Evolutionary conservation across 2,329 filamentous ascomycete genomes (phyloP), one percentile per base, ranked within the genome.

Genomic region (Paecilomyces dactylethromorphus): DNA sequence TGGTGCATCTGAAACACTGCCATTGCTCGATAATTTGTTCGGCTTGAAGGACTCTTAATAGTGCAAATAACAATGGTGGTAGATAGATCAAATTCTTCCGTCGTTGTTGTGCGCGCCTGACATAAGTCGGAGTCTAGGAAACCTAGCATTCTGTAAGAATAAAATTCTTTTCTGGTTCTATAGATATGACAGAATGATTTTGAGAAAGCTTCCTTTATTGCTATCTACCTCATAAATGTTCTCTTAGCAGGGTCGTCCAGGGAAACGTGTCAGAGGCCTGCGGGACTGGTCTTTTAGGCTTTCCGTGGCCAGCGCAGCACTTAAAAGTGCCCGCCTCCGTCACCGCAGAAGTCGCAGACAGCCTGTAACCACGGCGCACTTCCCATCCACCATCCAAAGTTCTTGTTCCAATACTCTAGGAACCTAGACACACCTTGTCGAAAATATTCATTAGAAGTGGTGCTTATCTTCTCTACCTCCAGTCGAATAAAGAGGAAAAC

Each of bases 251-350:
- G 39, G 39, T 45, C 21, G 39, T 21, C 18, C 10, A 45, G 39
- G 39, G 10, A 10, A 45, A 45, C n/a, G 39, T 45, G 39, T 52
- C 22, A 52, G 50, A 3, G 24, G 12, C 50, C 57, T 65, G 66
- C 63, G 62, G 62, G 35, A 57, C 57, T 67, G 65, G 65, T 67
- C 65, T 61, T 63, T 62, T 60, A 59, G 60, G 64, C 35, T 56
- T 61, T 65, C 64, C 65, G 62, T 64, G 62, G 59, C 52, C 51
- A 56, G 53, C 53, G 53, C 29, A 32, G 32, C 24, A 12, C 26
- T 31, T 54, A 35, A 15, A n/a, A 18, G 39, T 45, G 39, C 39
- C 39, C 39, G 13, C 39, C 39, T 45, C 18, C 39, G 39, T 45
- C 39, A 45, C 39, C n/a, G 39, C 39, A 45, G 18, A 45, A 45